phyloP scores from a whole-genome alignment of 495 filamentous ascomycete species.

The Beverwykella pulmonaria region DNA sequence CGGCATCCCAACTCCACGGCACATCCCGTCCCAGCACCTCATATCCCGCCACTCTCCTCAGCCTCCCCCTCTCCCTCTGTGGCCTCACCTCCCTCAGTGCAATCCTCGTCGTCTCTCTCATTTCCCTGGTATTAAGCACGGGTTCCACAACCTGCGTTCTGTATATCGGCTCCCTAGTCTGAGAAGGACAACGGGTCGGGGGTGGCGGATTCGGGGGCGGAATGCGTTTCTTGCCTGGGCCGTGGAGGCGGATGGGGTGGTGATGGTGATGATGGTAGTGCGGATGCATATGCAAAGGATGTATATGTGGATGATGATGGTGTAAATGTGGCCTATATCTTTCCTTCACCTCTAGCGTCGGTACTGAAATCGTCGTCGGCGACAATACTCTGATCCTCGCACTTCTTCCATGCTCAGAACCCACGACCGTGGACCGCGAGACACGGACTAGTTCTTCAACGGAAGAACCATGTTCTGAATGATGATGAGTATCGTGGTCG shows the following conservation, averaged over 20 bases:
- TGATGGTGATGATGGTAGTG: conserved; percentile 17
- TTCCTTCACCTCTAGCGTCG: background rate
- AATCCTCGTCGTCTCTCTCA: conserved; percentile 26
- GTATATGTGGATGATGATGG: conserved; percentile 1
- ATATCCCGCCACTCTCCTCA: conserved; percentile 36
- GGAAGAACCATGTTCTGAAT: conserved; percentile 13
- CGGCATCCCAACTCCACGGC: conserved; percentile 36
- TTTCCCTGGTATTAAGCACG: background rate
- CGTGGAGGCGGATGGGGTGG: conserved; percentile 20
- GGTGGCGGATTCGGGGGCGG: conserved; percentile 1
- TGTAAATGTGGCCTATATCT: background rate
- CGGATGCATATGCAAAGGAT: background rate
- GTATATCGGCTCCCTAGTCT: conserved; percentile 1
- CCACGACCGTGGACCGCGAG: background rate
- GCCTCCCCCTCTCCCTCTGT: conserved; percentile 11
- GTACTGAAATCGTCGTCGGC: background rate
- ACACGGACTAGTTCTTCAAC: conserved; percentile 21
- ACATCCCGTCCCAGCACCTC: conserved; percentile 27
- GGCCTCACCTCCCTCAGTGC: conserved; percentile 14
- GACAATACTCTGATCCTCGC: background rate
- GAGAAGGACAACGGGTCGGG: conserved; percentile 1
- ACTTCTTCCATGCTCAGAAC: background rate
- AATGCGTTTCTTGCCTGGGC: conserved; percentile 17
- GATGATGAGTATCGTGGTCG: conserved; percentile 6
- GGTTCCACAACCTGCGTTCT: conserved; percentile 18